Percentiles rank a stretch among this genome's conserved stretches.
These are phyloP conservation scores for Monilinia fructigena DNA, from an alignment of 2,329 filamentous ascomycete species.

Conservation along the genomic window DNA sequence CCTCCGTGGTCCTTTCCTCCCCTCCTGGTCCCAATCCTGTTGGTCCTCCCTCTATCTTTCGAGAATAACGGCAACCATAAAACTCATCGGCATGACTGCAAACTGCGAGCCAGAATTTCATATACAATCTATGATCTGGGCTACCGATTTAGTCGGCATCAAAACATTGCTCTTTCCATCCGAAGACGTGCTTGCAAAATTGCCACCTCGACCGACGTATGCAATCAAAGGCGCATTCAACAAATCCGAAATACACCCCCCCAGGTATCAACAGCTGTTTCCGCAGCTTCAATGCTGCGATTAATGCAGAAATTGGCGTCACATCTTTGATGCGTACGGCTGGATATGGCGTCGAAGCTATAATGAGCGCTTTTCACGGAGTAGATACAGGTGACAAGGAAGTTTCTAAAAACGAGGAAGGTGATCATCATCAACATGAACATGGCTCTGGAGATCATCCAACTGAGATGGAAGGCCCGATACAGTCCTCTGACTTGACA, in stretches of 20 bases:
- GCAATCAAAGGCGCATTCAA: neutral
- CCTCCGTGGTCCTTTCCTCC: slow-evolving; percentile 37
- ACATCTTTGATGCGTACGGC: slow-evolving; percentile 31
- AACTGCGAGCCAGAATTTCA: slow-evolving; percentile 36
- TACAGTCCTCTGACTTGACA: neutral
- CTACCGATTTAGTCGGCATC: slow-evolving; percentile 34
- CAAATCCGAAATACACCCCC: slow-evolving; percentile 2
- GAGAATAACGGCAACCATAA: slow-evolving; percentile 30
- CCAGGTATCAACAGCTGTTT: slow-evolving; percentile 36
- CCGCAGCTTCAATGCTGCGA: slow-evolving; percentile 29
- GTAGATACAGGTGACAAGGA: slow-evolving; percentile 13
- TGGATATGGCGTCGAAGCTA: slow-evolving; percentile 34
- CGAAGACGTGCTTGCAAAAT: slow-evolving; percentile 23
- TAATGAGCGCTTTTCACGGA: slow-evolving; percentile 35
- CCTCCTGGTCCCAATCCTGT: slow-evolving; percentile 34
- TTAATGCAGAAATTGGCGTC: slow-evolving; percentile 33
- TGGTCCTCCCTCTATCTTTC: slow-evolving; percentile 37
- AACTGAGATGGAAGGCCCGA: slow-evolving; percentile 2
- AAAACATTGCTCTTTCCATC: slow-evolving; percentile 34
- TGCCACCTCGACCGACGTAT: slow-evolving; percentile 4
- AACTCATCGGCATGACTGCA: slow-evolving; percentile 38
- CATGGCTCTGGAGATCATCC: too few relatives aligned
- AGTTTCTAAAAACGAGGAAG: neutral
- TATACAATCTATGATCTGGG: slow-evolving; percentile 39
- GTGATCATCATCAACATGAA: neutral